Evolutionary conservation across 495 filamentous ascomycete species (phyloP), one percentile per base, ranked within the genome.

Genomic region (Penicillium malachiteum): DNA sequence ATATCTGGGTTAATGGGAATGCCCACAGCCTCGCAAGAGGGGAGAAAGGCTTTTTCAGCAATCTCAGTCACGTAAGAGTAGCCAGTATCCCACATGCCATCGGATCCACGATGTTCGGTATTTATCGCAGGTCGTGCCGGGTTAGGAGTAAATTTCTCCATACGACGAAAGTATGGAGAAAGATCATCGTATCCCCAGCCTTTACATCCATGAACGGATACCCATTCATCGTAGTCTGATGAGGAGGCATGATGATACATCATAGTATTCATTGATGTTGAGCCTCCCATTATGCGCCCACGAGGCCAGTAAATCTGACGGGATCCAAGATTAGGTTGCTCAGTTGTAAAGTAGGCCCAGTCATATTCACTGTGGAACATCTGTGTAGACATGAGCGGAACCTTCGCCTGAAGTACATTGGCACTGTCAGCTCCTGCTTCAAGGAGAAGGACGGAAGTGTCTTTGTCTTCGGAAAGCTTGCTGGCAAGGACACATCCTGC

Each of bases 401-500:
- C 56, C 38, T 66, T 63, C 17, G 44, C 14, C 33, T 60, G 59
- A 1, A 63, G 44, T 16, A 68, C 52, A 26, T 66, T 68, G 49
- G 71, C 71, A 52, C 68, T 70, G 44, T 73, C 71, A 8, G 57
- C 57, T 26, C 78, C 78, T 6, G 74, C 76, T 57, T 81, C 78
- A 13, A 82, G 58, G 13, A 82, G 52, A 26, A 82, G 71, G n/a
- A 82, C 69, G 1, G 68, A 68, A 5, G 69, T 65, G 46, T 68
- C 62, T 16, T 64, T 64, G 54, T 80, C 72, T 55, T 77, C 75
- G 33, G 76, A 75, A 12, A 82, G 70, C 33, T 77, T 74, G 40
- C 69, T 72, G 46, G 79, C 78, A 16, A 82, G 55, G 18, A 78
- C 77, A 50, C 74, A 77, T 39, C 77, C 79, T 11, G 73, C 69